Evolutionary conservation across 352 stramenopile genomes (phyloP).

Genomic region (Globisporangium heterothallicum): DNA sequence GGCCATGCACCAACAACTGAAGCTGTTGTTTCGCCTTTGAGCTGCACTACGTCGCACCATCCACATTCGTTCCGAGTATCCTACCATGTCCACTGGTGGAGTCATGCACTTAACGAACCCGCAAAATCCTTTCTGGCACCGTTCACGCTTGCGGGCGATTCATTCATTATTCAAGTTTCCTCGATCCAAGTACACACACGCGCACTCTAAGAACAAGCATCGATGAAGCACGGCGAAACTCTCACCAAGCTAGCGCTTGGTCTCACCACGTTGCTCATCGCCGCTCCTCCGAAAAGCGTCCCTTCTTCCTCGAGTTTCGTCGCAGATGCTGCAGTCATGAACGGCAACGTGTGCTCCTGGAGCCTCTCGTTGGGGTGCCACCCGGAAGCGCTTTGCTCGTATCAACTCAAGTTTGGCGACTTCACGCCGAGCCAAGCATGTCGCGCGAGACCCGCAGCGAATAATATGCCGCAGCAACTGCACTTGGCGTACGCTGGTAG

Average conservation of each 20-base stretch:
- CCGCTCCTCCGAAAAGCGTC: conserved; percentile 10
- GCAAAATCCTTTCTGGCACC: too few relatives aligned
- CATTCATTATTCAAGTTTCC: too few relatives aligned
- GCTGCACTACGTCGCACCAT: too few relatives aligned
- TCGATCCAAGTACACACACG: background rate
- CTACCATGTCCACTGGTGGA: too few relatives aligned
- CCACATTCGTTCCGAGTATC: too few relatives aligned
- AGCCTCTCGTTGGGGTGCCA: conserved; percentile 16
- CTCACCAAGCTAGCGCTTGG: background rate
- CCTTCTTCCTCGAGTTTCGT: too few relatives aligned
- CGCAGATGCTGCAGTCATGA: too few relatives aligned
- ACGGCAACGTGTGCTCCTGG: conserved; percentile 16
- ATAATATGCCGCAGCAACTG: conserved; percentile 48
- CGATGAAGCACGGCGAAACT: background rate
- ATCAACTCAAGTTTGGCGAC: conserved; percentile 29
- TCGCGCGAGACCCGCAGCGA: conserved; percentile 22
- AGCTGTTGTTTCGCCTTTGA: too few relatives aligned
- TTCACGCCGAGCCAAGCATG: conserved; percentile 30
- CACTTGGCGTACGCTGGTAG: conserved; percentile 48
- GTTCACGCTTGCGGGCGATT: too few relatives aligned
- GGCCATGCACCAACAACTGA: too few relatives aligned
- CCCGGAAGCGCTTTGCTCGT: conserved; percentile 21
- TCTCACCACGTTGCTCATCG: background rate
- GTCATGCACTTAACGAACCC: too few relatives aligned
- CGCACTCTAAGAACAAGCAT: background rate